Evolutionary conservation across 805 yeast genomes (phyloP), one percentile per base, ranked within the genome.

Genomic region (Kazachstania africana): DNA sequence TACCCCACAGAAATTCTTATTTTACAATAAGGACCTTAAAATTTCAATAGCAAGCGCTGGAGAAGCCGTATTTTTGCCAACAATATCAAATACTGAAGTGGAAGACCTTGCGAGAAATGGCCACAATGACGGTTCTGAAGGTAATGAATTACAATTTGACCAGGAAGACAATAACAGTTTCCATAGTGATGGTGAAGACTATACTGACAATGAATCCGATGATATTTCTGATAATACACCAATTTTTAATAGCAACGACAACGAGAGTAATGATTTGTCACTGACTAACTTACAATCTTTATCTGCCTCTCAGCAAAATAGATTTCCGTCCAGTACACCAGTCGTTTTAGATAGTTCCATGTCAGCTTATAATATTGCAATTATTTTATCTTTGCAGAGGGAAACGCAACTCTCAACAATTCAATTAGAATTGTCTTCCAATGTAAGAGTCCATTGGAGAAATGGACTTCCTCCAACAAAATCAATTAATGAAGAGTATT

Each of bases 381-480:
- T 36, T 4, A 19, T 36, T 15, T 21, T 36, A 8, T 27, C 39
- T 3, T 8, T 36, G 13, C 14, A 19, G 12, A 24, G 33, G 16
- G 30, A 31, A 10, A 28, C 27, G 5, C 9, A 24, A 12, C 12
- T 33, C 5, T 21, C 30, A 12, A 5, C 32, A 4, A 21, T 36
- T 12, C 31, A 31, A 21, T 5, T 36, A n/a, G 31, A 80, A 43
- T 40, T 75, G 67, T 6, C 76, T 71, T 38, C 80, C 55, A 5
- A 78, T 51, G 22, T 66, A 65, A 39, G 65, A 65, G 50, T 80
- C 87, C 46, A 78, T 87, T 3, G 60, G 34, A n/a, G 48, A 45
- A 10, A 40, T 60, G 2, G 71, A 60, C 67, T 70, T 18, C 68
- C 69, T 1, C 63, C 65, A 24, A 60, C 62, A 31, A 62, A 60